Evolutionary conservation across 2,329 filamentous ascomycete species (phyloP), one percentile per base, ranked within the genome.

Genomic region (Ascochyta lentis): DNA sequence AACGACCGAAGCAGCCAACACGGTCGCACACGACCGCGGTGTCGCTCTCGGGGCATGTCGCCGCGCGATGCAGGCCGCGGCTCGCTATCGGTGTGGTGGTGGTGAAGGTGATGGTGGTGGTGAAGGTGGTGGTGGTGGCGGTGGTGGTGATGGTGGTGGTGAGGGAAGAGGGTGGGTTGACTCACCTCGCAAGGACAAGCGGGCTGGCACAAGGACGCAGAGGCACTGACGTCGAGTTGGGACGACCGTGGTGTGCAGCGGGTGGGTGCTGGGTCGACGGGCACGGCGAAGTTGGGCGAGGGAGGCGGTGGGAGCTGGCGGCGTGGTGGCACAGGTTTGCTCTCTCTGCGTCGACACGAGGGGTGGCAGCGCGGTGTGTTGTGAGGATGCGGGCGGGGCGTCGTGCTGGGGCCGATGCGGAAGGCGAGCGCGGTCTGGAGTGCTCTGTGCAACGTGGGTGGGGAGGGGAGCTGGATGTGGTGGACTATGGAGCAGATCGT

Each of bases 1-100:
- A 58, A 44, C 42, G 56, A 66, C 66, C 57, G 60, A 73, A 69
- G 60, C 56, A 68, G 67, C 64, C 37, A 65, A 70, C 65, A 71
- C 66, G 58, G 70, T 74, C 45, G 59, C 71, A 73, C 71, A 56
- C 58, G 56, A 54, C 54, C 66, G 69, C 62, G 50, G 41, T 59
- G 56, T 61, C 49, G 62, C 61, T 62, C 40, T 64, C 58, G 64
- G 67, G 49, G 54, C 43, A 43, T 26, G 23, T 19, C 40, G 12
- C 27, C 27, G 27, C 27, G 40, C 40, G 24, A 42, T 15, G 24
- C 56, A 60, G 58, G 56, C 63, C 38, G 51, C 56, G 48, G 65
- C 49, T 44, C 39, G 46, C 44, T 49, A 27, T 58, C 27, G 9
- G 12, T 35, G 42, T 50, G 54, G 56, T 37, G 33, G 48, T 38